Evolutionary conservation across 164 flowering plant species (phyloP).

Genomic region (Vitis vinifera): ASM3070453v1 NC_081805.1:24270501-24271000

Average conservation of each 20-base stretch:
- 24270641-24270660: constrained; percentile 57
- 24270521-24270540: constrained; percentile 84
- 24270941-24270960: constrained; percentile 79
- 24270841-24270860: constrained; percentile 82
- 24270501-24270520: constrained; percentile 84
- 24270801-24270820: constrained; percentile 72
- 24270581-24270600: constrained; percentile 48
- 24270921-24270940: constrained; percentile 67
- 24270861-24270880: constrained; percentile 74
- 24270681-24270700: constrained; percentile 66
- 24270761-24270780: constrained; percentile 83
- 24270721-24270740: constrained; percentile 87
- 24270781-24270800: constrained; percentile 67
- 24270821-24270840: constrained; percentile 53
- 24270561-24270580: constrained; percentile 73
- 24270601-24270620: constrained; percentile 81
- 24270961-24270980: constrained; percentile 28
- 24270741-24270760: constrained; percentile 94
- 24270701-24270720: constrained; percentile 64
- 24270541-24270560: constrained; percentile 78
- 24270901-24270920: constrained; percentile 79
- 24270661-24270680: constrained; percentile 64
- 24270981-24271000: not conserved
- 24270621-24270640: constrained; percentile 43
- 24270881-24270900: constrained; percentile 80